Percentiles rank a stretch among this genome's conserved stretches.
These are phyloP conservation scores for Luffa aegyptiaca DNA, from an alignment of 306 rosid species.

Conservation along the genomic window DNA sequence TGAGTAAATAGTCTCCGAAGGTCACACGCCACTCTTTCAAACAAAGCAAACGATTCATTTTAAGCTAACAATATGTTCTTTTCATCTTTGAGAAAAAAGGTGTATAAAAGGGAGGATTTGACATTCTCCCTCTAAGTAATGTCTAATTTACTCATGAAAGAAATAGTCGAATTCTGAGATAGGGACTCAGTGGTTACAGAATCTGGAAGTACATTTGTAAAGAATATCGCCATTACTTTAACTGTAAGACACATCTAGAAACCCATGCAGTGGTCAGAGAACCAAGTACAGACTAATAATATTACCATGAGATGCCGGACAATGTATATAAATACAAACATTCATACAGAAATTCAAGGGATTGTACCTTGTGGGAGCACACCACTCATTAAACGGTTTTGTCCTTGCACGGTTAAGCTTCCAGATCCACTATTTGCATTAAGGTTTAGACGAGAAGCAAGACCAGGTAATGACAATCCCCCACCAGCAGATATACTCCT, in stretches of 20 bases:
- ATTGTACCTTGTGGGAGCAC: conserved; percentile 84
- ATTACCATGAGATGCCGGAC: neutral
- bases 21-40: neutral
- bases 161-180: neutral
- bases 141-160: neutral
- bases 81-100: neutral
- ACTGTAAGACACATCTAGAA: neutral
- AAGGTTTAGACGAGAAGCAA: conserved; percentile 72
- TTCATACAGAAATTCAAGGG: neutral
- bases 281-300: neutral
- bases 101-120: neutral
- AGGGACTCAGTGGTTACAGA: neutral
- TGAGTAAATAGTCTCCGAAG: neutral
- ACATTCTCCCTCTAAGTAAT: neutral
- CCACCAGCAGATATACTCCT: conserved; percentile 71
- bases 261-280: neutral
- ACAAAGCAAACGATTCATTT: neutral
- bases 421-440: conserved; percentile 78
- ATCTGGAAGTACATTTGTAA: neutral
- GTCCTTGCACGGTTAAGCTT: conserved; percentile 77
- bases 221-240: neutral
- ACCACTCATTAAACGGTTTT: conserved; percentile 75
- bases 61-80: neutral
- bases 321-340: neutral
- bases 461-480: conserved; percentile 84